phyloP scores from a whole-genome alignment of 2,329 filamentous ascomycete species.

The Didymella glomerata region DNA sequence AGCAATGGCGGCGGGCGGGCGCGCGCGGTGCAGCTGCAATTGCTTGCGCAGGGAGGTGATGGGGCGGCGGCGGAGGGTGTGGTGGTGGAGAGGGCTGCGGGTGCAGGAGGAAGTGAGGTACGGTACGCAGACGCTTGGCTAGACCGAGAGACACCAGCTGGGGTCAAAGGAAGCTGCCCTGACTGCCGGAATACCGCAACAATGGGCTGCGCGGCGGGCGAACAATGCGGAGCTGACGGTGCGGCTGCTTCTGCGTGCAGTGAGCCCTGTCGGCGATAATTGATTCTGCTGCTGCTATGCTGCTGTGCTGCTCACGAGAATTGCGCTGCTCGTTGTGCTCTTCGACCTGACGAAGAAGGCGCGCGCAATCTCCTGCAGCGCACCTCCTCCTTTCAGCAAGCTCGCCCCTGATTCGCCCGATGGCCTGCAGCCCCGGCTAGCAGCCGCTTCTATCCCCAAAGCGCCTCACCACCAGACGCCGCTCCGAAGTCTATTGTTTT shows the following conservation, averaged over 20 bases:
- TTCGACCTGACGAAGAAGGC: conserved; percentile 37
- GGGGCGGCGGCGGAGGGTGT: conserved; percentile 21
- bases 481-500: conserved; percentile 27
- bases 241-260: conserved; percentile 2
- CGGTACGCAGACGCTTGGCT: conserved; percentile 45
- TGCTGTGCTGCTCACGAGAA: conserved; percentile 10
- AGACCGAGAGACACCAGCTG: conserved; percentile 43
- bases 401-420: conserved; percentile 27
- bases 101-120: conserved; percentile 43
- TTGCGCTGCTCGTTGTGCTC: conserved; percentile 9
- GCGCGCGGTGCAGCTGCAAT: conserved; percentile 30
- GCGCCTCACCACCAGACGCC: conserved; percentile 26
- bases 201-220: conserved; percentile 18
- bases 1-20: conserved; percentile 29
- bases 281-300: conserved; percentile 2
- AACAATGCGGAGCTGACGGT: conserved; percentile 17
- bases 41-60: conserved; percentile 25
- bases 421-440: conserved; percentile 17
- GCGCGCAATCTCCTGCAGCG: conserved; percentile 42
- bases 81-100: conserved; percentile 25
- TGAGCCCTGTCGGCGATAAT: conserved; percentile 13
- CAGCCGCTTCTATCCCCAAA: conserved; percentile 27
- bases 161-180: conserved; percentile 29
- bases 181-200: conserved; percentile 19
- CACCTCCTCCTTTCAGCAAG: conserved; percentile 31